Evolutionary conservation across 2,329 filamentous ascomycete species (phyloP).

Genomic region (Gliomastix tumulicola): DNA sequence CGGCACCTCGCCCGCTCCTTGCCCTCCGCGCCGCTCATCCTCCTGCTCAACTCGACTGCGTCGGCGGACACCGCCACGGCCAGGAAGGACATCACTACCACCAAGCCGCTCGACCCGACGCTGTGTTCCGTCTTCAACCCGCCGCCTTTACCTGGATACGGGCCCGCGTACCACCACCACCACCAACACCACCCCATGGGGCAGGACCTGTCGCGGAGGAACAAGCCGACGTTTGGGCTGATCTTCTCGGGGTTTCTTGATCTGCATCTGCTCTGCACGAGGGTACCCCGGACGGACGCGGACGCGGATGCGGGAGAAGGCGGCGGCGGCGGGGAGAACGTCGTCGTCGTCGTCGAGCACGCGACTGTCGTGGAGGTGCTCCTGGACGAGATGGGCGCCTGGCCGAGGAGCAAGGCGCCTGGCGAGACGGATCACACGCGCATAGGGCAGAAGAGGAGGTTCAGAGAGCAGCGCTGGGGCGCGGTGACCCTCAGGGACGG

Average conservation of each 20-base stretch:
- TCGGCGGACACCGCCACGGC: slow-evolving; percentile 3
- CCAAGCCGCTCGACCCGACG: slow-evolving; percentile 27
- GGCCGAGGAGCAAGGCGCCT: slow-evolving; percentile 21
- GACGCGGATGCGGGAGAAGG: too few species aligned
- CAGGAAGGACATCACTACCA: slow-evolving; percentile 1
- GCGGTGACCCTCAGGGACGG: slow-evolving; percentile 34
- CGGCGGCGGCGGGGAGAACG: too few species aligned
- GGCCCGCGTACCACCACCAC: not conserved
- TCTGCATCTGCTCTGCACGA: slow-evolving; percentile 44
- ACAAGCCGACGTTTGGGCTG: slow-evolving; percentile 45
- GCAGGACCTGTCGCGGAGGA: slow-evolving; percentile 19
- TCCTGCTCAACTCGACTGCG: slow-evolving; percentile 47
- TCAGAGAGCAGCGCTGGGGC: slow-evolving; percentile 48
- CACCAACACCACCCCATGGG: slow-evolving; percentile 6
- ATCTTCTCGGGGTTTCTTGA: slow-evolving; percentile 48
- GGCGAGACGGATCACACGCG: not conserved
- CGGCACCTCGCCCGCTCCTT: slow-evolving; percentile 34
- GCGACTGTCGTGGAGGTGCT: slow-evolving; percentile 44
- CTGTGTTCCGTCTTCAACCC: slow-evolving; percentile 42
- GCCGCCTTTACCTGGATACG: slow-evolving; percentile 4
- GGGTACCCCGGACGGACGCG: slow-evolving; percentile 27
- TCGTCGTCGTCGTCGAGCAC: slow-evolving; percentile 12
- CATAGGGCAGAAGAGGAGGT: slow-evolving; percentile 10
- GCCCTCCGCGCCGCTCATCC: slow-evolving; percentile 35
- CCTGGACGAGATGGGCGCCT: slow-evolving; percentile 41